These are phyloP conservation scores for Leccinum fallax DNA, from an alignment of 1,284 basidiomycete species.

Conservation along the genomic window DNA sequence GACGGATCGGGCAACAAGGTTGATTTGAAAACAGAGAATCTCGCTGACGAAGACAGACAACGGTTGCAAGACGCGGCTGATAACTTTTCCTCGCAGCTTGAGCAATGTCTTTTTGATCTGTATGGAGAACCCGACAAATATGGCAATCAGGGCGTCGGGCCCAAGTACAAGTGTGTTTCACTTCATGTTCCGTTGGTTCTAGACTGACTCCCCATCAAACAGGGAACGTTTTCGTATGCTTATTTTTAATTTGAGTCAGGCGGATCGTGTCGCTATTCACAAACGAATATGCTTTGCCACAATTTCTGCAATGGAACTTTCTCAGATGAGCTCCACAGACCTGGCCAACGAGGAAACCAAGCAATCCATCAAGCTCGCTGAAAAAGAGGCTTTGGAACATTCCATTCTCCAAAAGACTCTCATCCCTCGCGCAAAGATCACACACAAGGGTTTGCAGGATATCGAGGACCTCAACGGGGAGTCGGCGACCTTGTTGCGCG, in stretches of 20 bases:
- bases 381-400: slow-evolving; percentile 78
- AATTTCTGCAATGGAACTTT: slow-evolving; percentile 69
- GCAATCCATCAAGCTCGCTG: slow-evolving; percentile 75
- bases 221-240: slow-evolving; percentile 86
- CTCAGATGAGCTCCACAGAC: slow-evolving; percentile 83
- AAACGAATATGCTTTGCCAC: slow-evolving; percentile 68
- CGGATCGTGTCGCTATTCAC: slow-evolving; percentile 73
- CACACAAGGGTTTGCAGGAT: slow-evolving; percentile 86
- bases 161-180: slow-evolving; percentile 75
- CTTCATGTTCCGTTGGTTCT: slow-evolving; percentile 9
- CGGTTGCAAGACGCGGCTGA: slow-evolving; percentile 54
- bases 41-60: slow-evolving; percentile 63
- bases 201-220: slow-evolving; percentile 9
- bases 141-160: slow-evolving; percentile 64
- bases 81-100: slow-evolving; percentile 65
- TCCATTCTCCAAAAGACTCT: slow-evolving; percentile 75
- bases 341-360: slow-evolving; percentile 82
- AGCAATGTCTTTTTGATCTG: slow-evolving; percentile 68
- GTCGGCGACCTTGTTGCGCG: slow-evolving; percentile 49
- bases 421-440: slow-evolving; percentile 81
- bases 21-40: slow-evolving; percentile 41
- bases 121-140: slow-evolving; percentile 78
- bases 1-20: slow-evolving; percentile 30
- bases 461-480: slow-evolving; percentile 77
- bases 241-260: slow-evolving; percentile 77